These are phyloP conservation scores for Fusarium praegraminearum DNA, from an alignment of 2,329 filamentous ascomycete species.

Conservation along the genomic window DNA sequence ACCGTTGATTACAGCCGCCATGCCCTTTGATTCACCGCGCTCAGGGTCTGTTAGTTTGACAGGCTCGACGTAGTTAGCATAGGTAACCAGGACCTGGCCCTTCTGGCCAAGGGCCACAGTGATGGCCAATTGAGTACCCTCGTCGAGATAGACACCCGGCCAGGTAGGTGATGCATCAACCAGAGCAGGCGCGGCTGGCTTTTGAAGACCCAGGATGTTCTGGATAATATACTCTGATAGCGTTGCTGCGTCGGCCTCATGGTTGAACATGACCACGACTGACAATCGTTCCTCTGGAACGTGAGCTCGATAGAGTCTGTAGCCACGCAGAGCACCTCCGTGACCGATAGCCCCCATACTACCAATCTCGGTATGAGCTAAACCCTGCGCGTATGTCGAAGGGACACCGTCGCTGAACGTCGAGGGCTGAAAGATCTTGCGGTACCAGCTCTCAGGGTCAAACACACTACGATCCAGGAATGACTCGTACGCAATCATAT, in stretches of 20 bases:
- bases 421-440: constrained; percentile 18
- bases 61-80: constrained; percentile 32
- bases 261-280: constrained; percentile 32
- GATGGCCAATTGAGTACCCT: constrained; percentile 28
- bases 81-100: constrained; percentile 19
- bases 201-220: constrained; percentile 15
- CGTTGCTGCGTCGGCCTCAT: constrained; percentile 27
- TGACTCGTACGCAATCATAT: constrained; percentile 31
- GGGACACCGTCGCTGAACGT: constrained; percentile 26
- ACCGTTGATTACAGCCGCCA: constrained; percentile 15
- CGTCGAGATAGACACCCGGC: constrained; percentile 27
- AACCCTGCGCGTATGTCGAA: constrained; percentile 20
- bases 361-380: constrained; percentile 21
- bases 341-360: constrained; percentile 22
- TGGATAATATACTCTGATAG: constrained; percentile 19
- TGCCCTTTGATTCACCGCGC: constrained; percentile 18
- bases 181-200: constrained; percentile 11
- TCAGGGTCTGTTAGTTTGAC: constrained; percentile 25
- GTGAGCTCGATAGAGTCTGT: constrained; percentile 28
- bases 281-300: constrained; percentile 30
- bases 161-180: constrained; percentile 14
- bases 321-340: constrained; percentile 30
- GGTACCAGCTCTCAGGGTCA: constrained; percentile 30
- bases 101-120: constrained; percentile 17
- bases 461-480: constrained; percentile 27